Percentiles rank a stretch among this genome's conserved stretches.
phyloP scores from a whole-genome alignment of 257 asterid genomes.

The Nicotiana knightiana region DNA sequence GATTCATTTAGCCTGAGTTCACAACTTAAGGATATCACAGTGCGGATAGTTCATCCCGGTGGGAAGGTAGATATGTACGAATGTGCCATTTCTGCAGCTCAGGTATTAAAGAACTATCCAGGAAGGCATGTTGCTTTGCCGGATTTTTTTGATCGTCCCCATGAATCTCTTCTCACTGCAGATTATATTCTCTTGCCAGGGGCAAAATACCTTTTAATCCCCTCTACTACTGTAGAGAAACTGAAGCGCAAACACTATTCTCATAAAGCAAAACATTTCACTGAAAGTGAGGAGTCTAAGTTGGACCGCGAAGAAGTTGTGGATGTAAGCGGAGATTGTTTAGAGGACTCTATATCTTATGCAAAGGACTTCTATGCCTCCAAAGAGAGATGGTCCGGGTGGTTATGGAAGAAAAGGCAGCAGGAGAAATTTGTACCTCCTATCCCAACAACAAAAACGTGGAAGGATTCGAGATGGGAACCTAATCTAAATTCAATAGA shows the following conservation, averaged over 20 bases:
- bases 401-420: conserved; percentile 14
- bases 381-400: conserved; percentile 27
- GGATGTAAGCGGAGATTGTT: conserved; percentile 24
- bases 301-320: conserved; percentile 24
- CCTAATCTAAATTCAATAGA: conserved; percentile 49
- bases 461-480: conserved; percentile 59
- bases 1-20: conserved; percentile 25
- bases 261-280: conserved; percentile 4
- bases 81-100: conserved; percentile 43
- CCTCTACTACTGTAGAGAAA: conserved; percentile 36
- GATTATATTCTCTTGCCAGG: conserved; percentile 53
- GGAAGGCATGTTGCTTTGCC: conserved; percentile 56
- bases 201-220: conserved; percentile 46
- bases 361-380: conserved; percentile 42
- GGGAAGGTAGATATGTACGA: conserved; percentile 53
- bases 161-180: conserved; percentile 43
- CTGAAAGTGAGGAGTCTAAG: conserved; percentile 24
- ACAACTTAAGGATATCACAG: conserved; percentile 32
- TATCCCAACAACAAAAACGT: conserved; percentile 38
- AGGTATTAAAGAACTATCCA: conserved; percentile 48
- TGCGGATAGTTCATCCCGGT: conserved; percentile 53
- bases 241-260: conserved; percentile 38
- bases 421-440: conserved; percentile 57
- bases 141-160: conserved; percentile 46
- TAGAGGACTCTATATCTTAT: conserved; percentile 41